Evolutionary conservation across 257 asterid genomes (phyloP), one percentile per base, ranked within the genome.

Genomic region (Ajuga chamaepitys): DNA sequence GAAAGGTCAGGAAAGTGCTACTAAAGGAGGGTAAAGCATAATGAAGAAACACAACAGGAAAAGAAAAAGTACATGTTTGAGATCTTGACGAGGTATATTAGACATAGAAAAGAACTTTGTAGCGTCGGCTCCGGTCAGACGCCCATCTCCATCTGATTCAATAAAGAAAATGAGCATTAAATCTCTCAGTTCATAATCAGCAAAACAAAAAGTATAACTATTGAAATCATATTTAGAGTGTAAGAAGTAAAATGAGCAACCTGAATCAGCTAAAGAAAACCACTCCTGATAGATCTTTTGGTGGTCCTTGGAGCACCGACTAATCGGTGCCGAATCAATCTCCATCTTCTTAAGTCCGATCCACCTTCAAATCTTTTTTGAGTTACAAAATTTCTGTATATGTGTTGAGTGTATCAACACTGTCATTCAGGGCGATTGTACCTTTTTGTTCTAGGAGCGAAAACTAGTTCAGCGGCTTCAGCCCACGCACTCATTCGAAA

Each of bases 201-300:
- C 24, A 28, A 5, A 52, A 6, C 24, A 24, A 12, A 16, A 2
- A 17, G 30, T 2, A n/a, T 18, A 58, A 5, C 26, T 1, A 5
- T 9, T 37, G 44, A 59, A 67, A 58, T 14, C 18, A 28, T 47
- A 62, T 13, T 56, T 14, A 7, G 25, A 56, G 46, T 17, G 10
- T 10, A 52, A 35, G 32, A 56, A 5, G 44, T 20, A 51, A 57
- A n/a, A 26, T 6, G 2, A 22, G 8, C 21, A 22, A 84, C 98
- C 98, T 63, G 96, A 86, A 90, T 94, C 99, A 38, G 95, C 95
- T 30, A 68, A 66, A 41, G 75, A 65, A 62, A 90, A 90, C 99
- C 97, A 90, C 0, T 76, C 83, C 16, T 86, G 95, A 68, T 94
- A 94, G 72, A 86, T 86, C 78, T 90, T 85, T 80, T 84, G 89